phyloP scores from a whole-genome alignment of 306 rosid genomes.

The Begonia loranthoides region DNA sequence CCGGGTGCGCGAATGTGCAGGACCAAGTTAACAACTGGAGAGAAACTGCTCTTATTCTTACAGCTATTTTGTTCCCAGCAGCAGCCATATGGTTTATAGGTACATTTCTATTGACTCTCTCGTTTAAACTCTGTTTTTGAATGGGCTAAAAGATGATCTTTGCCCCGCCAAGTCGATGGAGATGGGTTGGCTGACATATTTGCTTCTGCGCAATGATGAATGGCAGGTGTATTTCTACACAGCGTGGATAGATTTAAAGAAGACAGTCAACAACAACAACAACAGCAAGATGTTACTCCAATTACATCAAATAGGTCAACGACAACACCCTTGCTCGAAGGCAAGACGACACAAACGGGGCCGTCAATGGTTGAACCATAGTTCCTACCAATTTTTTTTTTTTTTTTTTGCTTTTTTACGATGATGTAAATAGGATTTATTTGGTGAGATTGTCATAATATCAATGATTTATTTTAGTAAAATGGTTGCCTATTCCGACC shows the following conservation, averaged over 20 bases:
- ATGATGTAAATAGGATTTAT: neutral
- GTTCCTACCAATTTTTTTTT: neutral
- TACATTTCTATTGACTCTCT: slow-evolving; percentile 13
- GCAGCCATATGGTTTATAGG: slow-evolving; percentile 72
- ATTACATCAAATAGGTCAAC: slow-evolving; percentile 14
- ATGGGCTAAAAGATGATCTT: too few relatives aligned
- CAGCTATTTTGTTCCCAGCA: slow-evolving; percentile 50
- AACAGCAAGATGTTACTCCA: slow-evolving; percentile 2
- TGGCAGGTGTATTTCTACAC: slow-evolving; percentile 49
- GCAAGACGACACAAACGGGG: slow-evolving; percentile 15
- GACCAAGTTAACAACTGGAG: slow-evolving; percentile 62
- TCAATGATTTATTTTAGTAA: too few relatives aligned
- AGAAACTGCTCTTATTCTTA: slow-evolving; percentile 45
- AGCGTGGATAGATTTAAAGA: slow-evolving; percentile 52
- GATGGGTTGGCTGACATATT: too few relatives aligned
- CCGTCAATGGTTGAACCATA: slow-evolving; percentile 20
- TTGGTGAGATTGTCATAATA: too few relatives aligned
- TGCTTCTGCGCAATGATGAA: too few relatives aligned
- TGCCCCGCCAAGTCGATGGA: too few relatives aligned
- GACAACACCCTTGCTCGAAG: slow-evolving; percentile 46
- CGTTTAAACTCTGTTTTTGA: too few relatives aligned
- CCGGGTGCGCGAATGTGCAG: slow-evolving; percentile 22
- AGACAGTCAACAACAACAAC: slow-evolving; percentile 24
- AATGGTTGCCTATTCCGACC: too few relatives aligned
- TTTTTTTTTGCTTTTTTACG: neutral